phyloP scores from a whole-genome alignment of 2,329 filamentous ascomycete genomes.

The Huntiella abstrusa region DNA sequence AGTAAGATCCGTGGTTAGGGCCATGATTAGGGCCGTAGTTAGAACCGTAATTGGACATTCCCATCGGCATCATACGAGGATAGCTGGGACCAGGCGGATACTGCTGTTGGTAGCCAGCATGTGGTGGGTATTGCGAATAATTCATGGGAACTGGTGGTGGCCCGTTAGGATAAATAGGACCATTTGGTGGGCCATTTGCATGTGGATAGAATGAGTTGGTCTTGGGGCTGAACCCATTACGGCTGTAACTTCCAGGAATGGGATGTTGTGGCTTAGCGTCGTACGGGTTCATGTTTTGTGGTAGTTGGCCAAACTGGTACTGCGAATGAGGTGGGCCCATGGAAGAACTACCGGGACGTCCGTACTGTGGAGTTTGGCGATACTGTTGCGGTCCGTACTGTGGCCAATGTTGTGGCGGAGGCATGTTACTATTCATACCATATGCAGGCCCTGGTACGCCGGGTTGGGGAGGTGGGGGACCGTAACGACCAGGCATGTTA shows the following conservation, averaged over 20 bases:
- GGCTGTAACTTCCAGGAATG: slow-evolving; percentile 65
- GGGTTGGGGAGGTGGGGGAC: not conserved
- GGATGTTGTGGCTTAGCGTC: slow-evolving; percentile 51
- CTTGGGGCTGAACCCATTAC: slow-evolving; percentile 82
- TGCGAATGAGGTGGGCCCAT: slow-evolving; percentile 22
- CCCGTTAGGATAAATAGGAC: not conserved
- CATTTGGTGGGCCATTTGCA: slow-evolving; percentile 17
- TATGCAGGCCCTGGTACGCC: not conserved
- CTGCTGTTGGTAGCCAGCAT: slow-evolving; percentile 19
- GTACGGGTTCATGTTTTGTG: slow-evolving; percentile 47
- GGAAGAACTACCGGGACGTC: slow-evolving; percentile 1
- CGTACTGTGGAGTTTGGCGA: slow-evolving; percentile 16
- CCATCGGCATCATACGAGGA: not conserved
- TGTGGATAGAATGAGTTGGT: slow-evolving; percentile 76
- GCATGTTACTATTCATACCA: not conserved
- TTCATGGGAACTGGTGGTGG: not conserved
- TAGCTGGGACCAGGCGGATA: slow-evolving; percentile 24
- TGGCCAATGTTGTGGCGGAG: slow-evolving; percentile 19
- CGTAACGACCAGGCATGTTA: not conserved
- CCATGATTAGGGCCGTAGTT: not conserved
- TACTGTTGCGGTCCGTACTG: slow-evolving; percentile 18
- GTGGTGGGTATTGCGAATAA: slow-evolving; percentile 13
- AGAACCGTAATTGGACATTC: not conserved
- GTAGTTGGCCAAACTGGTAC: slow-evolving; percentile 66
- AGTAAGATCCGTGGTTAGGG: not conserved